phyloP scores from a whole-genome alignment of 2,329 filamentous ascomycete genomes.

The Pseudopyrenochaeta lycopersici region DNA sequence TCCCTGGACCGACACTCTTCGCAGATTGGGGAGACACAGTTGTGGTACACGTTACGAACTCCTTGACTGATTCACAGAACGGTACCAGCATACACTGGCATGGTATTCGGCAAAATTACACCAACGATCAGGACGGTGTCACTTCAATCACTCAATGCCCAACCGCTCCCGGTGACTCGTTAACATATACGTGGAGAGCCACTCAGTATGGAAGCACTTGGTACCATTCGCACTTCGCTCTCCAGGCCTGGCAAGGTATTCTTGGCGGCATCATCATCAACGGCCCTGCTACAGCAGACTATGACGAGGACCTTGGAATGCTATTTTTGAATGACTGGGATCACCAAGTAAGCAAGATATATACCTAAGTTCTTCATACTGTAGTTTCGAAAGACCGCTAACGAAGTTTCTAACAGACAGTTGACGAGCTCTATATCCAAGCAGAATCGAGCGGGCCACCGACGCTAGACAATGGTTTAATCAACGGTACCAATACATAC shows the following conservation, averaged over 20 bases:
- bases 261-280: constrained; percentile 53
- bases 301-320: constrained; percentile 56
- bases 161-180: constrained; percentile 27
- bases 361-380: too few species aligned
- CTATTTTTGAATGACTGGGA: constrained; percentile 56
- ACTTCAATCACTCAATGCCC: constrained; percentile 45
- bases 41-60: constrained; percentile 49
- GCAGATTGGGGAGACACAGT: constrained; percentile 52
- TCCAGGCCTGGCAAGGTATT: constrained; percentile 54
- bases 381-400: not conserved
- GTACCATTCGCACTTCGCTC: constrained; percentile 54
- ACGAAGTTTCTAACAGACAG: constrained; percentile 30
- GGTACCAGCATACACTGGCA: constrained; percentile 46
- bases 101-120: constrained; percentile 42
- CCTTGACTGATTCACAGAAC: constrained; percentile 33
- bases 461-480: constrained; percentile 53
- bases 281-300: constrained; percentile 50
- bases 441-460: constrained; percentile 42
- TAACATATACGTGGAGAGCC: constrained; percentile 49
- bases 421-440: constrained; percentile 44
- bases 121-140: constrained; percentile 43
- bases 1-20: constrained; percentile 56
- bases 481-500: constrained; percentile 56
- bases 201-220: constrained; percentile 53
- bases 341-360: constrained; percentile 38